Conservation (phyloP, 2,329 filamentous ascomycete species). For the Stromatinia cepivora region DNA sequence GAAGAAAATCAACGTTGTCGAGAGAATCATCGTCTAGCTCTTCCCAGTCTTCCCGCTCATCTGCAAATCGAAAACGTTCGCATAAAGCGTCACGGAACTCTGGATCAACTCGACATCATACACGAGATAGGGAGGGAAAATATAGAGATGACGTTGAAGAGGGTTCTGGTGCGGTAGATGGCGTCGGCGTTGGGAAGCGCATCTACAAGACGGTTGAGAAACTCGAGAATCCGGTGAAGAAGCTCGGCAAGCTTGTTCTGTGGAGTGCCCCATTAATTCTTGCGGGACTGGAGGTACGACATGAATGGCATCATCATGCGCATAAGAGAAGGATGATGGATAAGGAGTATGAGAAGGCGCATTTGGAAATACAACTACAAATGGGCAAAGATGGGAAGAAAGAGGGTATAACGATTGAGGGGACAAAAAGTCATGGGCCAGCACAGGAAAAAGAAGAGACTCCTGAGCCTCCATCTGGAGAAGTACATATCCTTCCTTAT, state of each 20-base stretch:
- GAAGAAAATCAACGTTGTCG: slow-evolving; percentile 4
- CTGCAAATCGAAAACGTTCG: neutral
- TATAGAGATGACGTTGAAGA: neutral
- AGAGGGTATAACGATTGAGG: neutral
- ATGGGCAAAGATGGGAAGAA: slow-evolving; percentile 10
- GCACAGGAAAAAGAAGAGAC: neutral
- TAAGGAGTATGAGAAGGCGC: slow-evolving; percentile 24
- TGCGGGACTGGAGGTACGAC: slow-evolving; percentile 17
- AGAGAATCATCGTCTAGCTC: slow-evolving; percentile 13
- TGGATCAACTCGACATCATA: neutral
- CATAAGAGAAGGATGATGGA: slow-evolving; percentile 24
- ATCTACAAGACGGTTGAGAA: slow-evolving; percentile 15
- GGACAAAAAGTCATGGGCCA: neutral
- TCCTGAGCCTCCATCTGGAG: neutral
- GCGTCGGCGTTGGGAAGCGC: neutral
- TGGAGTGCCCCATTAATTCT: slow-evolving; percentile 18
- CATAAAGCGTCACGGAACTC: neutral
- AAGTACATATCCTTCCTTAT: neutral
- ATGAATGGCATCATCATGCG: slow-evolving; percentile 21
- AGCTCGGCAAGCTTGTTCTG: slow-evolving; percentile 19
- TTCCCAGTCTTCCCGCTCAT: slow-evolving; percentile 11
- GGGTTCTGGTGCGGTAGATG: neutral
- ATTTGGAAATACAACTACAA: slow-evolving; percentile 21
- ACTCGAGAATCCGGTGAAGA: slow-evolving; percentile 21
- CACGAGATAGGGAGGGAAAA: slow-evolving; percentile 1